Evolutionary conservation across 2,329 filamentous ascomycete species (phyloP), one percentile per base, ranked within the genome.

Genomic region (Colletotrichum sp.): DNA sequence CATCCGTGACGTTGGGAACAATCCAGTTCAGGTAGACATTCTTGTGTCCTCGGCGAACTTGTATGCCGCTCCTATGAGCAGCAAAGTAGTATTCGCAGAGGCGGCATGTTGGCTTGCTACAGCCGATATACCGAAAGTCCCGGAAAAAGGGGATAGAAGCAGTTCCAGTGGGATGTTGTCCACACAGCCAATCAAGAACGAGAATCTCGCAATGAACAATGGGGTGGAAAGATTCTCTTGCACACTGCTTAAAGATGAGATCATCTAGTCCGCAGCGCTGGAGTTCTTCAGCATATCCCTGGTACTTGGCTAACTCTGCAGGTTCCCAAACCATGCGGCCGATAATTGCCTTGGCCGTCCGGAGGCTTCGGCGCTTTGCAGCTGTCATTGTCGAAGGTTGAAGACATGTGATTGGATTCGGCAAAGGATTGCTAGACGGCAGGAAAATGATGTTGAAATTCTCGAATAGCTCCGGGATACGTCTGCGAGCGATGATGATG

Each of bases 401-500:
- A 5, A 75, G 59, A 6, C 59, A 59, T 4, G 24, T 60, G 62
- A 76, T 76, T 0, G 82, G 82, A 10, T 82, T 81, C 0, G 32
- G 8, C 1, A 77, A 49, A 0, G 66, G n/a, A 1, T 8, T 32
- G 12, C 78, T 83, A 0, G 85, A 86, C 0, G 77, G 57, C 0
- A 86, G 52, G 2, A 76, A 67, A 0, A 75, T 71, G 13, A 87
- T 79, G 7, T 79, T 59, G 3, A 66, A 15, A 8, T 8, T 16
- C 6, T 75, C 79, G 16, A 86, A 87, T 2, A 86, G 77, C 13
- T 79, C 78, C 0, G 82, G 81, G 79, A 82, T 85, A 8, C 76
- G 64, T 1, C 28, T 15, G 21, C 80, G 78, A 1, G 81, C 79
- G 3, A 76, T 60, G 8, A 82, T 72, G 4, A 84, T 78, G 3